Conservation (phyloP, 805 yeast species). For the Candida anglica region DNA sequence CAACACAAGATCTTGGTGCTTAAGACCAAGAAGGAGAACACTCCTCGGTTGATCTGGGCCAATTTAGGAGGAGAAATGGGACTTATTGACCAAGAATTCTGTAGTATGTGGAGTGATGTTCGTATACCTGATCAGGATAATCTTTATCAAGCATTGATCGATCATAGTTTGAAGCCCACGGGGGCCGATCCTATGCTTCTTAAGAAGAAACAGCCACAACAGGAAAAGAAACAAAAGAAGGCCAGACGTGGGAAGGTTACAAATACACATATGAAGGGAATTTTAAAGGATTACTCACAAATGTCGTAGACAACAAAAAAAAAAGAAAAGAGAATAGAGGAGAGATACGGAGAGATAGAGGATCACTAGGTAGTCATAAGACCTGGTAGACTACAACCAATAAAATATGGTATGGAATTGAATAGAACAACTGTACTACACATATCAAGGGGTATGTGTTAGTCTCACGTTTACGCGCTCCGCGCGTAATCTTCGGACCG, state of each 20-base stretch:
- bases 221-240: constrained; percentile 79
- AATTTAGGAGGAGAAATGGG: constrained; percentile 73
- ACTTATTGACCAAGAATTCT: constrained; percentile 75
- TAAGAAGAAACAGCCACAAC: constrained; percentile 55
- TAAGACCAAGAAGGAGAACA: constrained; percentile 87
- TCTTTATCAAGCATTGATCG: constrained; percentile 71
- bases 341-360: too few relatives aligned
- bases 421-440: too few relatives aligned
- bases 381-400: too few relatives aligned
- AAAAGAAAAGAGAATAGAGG: too few relatives aligned
- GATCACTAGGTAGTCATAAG: too few relatives aligned
- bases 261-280: constrained; percentile 94
- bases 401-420: too few relatives aligned
- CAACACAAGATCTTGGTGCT: constrained; percentile 76
- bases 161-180: constrained; percentile 91
- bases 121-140: constrained; percentile 80
- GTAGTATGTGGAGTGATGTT: constrained; percentile 72
- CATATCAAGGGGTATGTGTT: too few relatives aligned
- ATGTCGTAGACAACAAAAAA: constrained; percentile 22
- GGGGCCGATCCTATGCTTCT: constrained; percentile 96
- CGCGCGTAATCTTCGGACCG: too few relatives aligned
- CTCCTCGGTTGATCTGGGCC: constrained; percentile 93
- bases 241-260: constrained; percentile 93
- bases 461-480: too few relatives aligned
- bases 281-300: constrained; percentile 76